phyloP scores from a whole-genome alignment of 139 green algal species.

The Chlamydomonas applanata region DNA sequence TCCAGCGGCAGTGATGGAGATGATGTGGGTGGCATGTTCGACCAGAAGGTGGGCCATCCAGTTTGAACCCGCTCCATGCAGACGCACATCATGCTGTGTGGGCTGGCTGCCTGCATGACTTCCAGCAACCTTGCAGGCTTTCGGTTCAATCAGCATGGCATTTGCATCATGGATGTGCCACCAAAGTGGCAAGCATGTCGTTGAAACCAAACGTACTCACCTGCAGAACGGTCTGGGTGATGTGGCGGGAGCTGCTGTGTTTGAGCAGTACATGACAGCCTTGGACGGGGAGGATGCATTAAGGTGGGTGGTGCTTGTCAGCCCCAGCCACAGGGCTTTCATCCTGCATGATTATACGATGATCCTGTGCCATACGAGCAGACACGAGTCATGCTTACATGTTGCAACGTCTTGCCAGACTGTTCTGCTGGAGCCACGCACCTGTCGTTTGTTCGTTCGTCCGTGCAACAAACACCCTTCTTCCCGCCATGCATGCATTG shows the following conservation, averaged over 20 bases:
- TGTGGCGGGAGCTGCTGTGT: constrained; percentile 16
- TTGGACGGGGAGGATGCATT: constrained; percentile 20
- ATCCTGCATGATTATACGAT: neutral
- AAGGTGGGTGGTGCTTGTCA: neutral
- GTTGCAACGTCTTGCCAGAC: neutral
- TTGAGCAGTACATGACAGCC: constrained; percentile 35
- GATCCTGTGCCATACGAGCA: neutral
- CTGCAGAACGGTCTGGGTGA: neutral
- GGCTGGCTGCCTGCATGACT: too few species aligned
- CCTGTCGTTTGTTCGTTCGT: neutral
- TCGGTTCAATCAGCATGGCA: neutral
- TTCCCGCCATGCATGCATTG: neutral
- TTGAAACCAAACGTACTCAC: neutral
- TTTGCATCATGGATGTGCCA: neutral
- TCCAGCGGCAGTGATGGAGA: too few species aligned
- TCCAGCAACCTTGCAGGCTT: too few species aligned
- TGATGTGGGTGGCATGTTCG: too few species aligned
- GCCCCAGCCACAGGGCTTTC: neutral
- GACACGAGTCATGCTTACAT: neutral
- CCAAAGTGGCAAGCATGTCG: neutral
- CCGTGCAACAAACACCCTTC: neutral
- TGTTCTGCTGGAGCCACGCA: neutral
- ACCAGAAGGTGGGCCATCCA: neutral
- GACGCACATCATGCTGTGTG: too few species aligned
- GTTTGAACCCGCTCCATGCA: too few species aligned